Percentiles rank a stretch among this genome's conserved stretches.
phyloP scores from a whole-genome alignment of 441 rosid species.

The Raphanus hybrid region DNA sequence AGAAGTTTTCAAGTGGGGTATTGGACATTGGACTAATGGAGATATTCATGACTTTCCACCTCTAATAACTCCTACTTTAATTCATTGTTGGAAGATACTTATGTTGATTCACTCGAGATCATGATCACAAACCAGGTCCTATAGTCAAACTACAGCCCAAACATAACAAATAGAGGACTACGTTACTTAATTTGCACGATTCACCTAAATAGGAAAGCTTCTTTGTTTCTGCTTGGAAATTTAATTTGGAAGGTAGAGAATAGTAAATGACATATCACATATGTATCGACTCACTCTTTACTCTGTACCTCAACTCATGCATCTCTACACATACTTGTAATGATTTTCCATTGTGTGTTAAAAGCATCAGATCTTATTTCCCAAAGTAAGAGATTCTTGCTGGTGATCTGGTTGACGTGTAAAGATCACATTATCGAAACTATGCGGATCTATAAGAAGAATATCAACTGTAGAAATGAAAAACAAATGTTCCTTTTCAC shows the following conservation, averaged over 20 bases:
- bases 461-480: not conserved
- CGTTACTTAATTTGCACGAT: not conserved
- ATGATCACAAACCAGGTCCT: not conserved
- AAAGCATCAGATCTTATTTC: constrained; percentile 38
- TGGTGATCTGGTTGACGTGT: constrained; percentile 36
- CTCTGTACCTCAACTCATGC: constrained; percentile 19
- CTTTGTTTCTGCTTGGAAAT: not conserved
- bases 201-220: not conserved
- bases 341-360: constrained; percentile 29
- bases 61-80: not conserved
- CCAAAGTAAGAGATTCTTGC: constrained; percentile 24
- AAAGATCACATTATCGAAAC: constrained; percentile 30
- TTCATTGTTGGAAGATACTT: not conserved
- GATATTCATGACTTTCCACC: not conserved
- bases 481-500: not conserved
- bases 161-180: not conserved
- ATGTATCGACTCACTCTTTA: not conserved
- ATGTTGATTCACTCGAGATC: not conserved
- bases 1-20: not conserved
- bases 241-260: not conserved
- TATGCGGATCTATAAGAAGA: constrained; percentile 21
- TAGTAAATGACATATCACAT: not conserved
- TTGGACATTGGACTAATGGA: not conserved
- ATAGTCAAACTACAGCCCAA: not conserved
- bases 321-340: constrained; percentile 2